Base-by-base conservation (phyloP, 1,284 basidiomycete genomes). In the Hortiboletus rubellus region DNA sequence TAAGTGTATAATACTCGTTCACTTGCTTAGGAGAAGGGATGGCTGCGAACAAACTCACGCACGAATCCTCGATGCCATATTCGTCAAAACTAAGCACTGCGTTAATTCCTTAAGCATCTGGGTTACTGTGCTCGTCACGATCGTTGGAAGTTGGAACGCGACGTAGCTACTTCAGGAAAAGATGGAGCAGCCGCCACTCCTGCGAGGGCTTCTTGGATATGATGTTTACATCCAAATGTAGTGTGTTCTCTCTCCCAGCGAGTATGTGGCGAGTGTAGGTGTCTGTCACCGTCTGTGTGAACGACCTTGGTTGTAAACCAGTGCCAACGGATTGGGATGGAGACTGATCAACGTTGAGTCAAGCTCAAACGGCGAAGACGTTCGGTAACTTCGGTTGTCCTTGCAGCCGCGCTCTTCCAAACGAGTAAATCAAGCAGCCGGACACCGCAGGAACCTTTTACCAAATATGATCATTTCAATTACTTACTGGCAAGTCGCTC, bases 11-110 rank as follows among this genome's bases (percentile, higher is more conserved):
- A 50, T 7, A 22, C 36, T 53, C 17, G 38, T 54, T 54, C 34
- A 44, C 10, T 49, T 15, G 9, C 10, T 51, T 18, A 2, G 10
- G 15, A 41, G 6, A 52, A 15, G 33, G 14, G 18, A 48, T 10
- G 30, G 38, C 17, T 18, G 24, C 22, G 11, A 40, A 14, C 11
- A 36, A 42, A 86, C 94, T 80, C 77, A 96, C 94, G 94, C 18
- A 18, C 18, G 91, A 18, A 68, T 97, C 94, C 74, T 95, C 92
- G 64, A 91, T 82, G 22, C 87, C 92, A 61, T 93, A 80, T 38
- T 79, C 79, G 44, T 82, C 84, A n/a, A 97, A 78, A 68, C 86
- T 92, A 58, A 98, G 77, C 36, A 96, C 91, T 15, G 94, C 93
- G 66, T 89, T 94, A 63, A 97, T 91, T 73, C 81, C 85, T 18